phyloP scores from a whole-genome alignment of 805 yeast genomes.

The Kazachstania viticola region DNA sequence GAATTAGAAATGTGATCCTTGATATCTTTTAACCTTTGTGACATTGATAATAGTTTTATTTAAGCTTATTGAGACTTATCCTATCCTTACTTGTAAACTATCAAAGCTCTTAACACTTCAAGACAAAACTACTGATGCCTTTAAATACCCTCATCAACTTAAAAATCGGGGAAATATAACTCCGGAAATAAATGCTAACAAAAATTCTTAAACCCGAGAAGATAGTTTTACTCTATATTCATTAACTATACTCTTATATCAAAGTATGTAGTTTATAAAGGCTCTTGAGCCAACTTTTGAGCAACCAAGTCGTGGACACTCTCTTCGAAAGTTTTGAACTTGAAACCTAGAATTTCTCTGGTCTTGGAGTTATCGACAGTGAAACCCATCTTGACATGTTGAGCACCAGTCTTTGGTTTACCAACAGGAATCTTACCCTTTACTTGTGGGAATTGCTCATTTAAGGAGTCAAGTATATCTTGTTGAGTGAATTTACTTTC shows the following conservation, averaged over 20 bases:
- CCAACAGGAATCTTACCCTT: conserved; percentile 34
- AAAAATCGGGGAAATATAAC: too few relatives aligned
- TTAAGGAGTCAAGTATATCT: conserved; percentile 19
- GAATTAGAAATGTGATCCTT: conserved; percentile 16
- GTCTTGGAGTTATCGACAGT: conserved; percentile 7
- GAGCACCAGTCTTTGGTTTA: conserved; percentile 20
- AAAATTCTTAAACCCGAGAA: too few relatives aligned
- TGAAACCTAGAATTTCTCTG: conserved; percentile 10
- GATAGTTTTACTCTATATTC: too few relatives aligned
- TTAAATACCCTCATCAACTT: too few relatives aligned
- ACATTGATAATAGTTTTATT: conserved; percentile 7
- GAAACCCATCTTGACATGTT: conserved; percentile 1
- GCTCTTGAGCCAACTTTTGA: conserved; percentile 10
- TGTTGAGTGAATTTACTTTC: conserved; percentile 18
- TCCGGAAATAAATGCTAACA: too few relatives aligned
- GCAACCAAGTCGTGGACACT: conserved; percentile 11
- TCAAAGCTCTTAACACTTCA: too few relatives aligned
- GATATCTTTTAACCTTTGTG: conserved; percentile 22
- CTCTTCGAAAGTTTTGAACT: conserved; percentile 8
- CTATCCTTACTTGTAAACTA: too few relatives aligned
- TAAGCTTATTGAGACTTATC: too few relatives aligned
- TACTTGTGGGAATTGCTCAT: conserved; percentile 32
- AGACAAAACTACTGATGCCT: too few relatives aligned
- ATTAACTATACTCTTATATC: too few relatives aligned
- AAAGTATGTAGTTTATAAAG: too few relatives aligned